These are phyloP conservation scores for Mycena maculata DNA, from an alignment of 768 basidiomycete genomes.

Conservation along the genomic window DNA sequence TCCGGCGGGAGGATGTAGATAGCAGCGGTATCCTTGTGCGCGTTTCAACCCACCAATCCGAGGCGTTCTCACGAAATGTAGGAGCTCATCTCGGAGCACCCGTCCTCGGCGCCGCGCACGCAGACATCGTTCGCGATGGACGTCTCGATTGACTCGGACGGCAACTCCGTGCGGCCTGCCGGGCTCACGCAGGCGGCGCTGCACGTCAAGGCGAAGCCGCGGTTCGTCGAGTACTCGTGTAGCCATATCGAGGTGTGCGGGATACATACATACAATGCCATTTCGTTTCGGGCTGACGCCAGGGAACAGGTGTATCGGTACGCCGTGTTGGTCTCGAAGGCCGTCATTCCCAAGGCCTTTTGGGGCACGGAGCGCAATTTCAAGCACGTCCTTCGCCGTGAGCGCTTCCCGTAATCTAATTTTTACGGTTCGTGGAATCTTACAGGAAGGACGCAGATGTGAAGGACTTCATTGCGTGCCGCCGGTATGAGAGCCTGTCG, in stretches of 20 bases:
- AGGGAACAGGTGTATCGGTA: slow-evolving; percentile 79
- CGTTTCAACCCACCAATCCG: slow-evolving; percentile 1
- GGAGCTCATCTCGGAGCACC: slow-evolving; percentile 83
- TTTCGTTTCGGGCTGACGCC: slow-evolving; percentile 11
- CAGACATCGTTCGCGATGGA: slow-evolving; percentile 58
- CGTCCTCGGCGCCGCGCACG: slow-evolving; percentile 60
- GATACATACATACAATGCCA: background rate
- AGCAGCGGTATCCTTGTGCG: slow-evolving; percentile 72
- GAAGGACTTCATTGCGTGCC: slow-evolving; percentile 75
- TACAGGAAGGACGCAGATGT: slow-evolving; percentile 63
- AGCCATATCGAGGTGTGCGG: slow-evolving; percentile 66
- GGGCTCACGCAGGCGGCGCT: slow-evolving; percentile 61
- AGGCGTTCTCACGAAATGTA: slow-evolving; percentile 42
- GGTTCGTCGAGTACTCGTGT: slow-evolving; percentile 84
- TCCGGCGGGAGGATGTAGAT: slow-evolving; percentile 60
- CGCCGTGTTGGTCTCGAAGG: slow-evolving; percentile 68
- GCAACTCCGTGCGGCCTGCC: slow-evolving; percentile 57
- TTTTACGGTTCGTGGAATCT: slow-evolving; percentile 3
- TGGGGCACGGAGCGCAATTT: slow-evolving; percentile 85
- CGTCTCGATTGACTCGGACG: slow-evolving; percentile 65
- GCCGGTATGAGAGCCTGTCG: slow-evolving; percentile 85
- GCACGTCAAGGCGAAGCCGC: slow-evolving; percentile 68
- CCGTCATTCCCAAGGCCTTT: slow-evolving; percentile 77
- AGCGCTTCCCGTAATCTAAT: slow-evolving; percentile 36
- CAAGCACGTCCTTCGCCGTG: slow-evolving; percentile 67